Evolutionary conservation across 345 rosid genomes (phyloP).

Genomic region (Viola odorata): DNA sequence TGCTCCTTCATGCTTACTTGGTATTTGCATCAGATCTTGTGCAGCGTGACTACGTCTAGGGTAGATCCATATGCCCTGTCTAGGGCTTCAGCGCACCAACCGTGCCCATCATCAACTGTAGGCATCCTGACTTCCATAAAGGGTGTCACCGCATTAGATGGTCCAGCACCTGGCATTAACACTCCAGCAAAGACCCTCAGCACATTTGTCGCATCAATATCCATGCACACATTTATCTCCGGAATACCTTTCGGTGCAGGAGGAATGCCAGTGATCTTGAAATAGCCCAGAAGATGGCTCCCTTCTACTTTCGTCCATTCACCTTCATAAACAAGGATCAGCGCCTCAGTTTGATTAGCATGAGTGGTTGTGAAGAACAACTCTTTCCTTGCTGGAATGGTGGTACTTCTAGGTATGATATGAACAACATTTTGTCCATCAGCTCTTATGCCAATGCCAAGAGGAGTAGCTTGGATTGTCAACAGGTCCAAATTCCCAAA

Average conservation of each 20-base stretch:
- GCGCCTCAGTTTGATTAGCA: constrained; percentile 65
- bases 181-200: constrained; percentile 65
- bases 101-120: constrained; percentile 79
- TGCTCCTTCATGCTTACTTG: too few species aligned
- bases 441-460: constrained; percentile 58
- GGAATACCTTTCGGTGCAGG: constrained; percentile 66
- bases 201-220: constrained; percentile 65
- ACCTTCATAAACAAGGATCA: constrained; percentile 76
- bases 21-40: constrained; percentile 24
- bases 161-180: constrained; percentile 49
- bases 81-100: constrained; percentile 74
- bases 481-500: constrained; percentile 75
- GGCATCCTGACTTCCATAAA: constrained; percentile 90
- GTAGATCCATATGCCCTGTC: constrained; percentile 46
- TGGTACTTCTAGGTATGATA: constrained; percentile 57
- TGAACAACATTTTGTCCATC: constrained; percentile 54
- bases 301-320: constrained; percentile 58
- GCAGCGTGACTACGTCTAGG: constrained; percentile 56
- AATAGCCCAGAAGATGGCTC: constrained; percentile 79
- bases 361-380: constrained; percentile 54
- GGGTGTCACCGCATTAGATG: constrained; percentile 42
- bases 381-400: constrained; percentile 79
- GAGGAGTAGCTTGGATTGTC: constrained; percentile 75
- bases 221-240: constrained; percentile 84
- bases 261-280: constrained; percentile 74